Evolutionary conservation across 495 filamentous ascomycete genomes (phyloP).

Genomic region (Aspergillus nidulans): DNA sequence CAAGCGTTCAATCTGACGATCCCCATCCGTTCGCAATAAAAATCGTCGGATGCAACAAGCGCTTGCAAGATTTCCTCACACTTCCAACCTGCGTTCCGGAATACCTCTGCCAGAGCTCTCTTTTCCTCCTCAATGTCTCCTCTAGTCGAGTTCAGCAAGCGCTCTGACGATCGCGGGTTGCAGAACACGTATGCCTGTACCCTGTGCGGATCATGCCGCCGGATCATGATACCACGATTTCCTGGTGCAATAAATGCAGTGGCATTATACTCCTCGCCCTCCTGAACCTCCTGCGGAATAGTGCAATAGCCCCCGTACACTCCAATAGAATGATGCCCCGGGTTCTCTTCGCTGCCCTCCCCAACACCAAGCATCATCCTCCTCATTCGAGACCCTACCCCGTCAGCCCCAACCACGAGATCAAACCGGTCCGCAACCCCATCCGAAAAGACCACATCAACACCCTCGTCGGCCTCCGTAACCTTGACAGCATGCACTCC

Average conservation of each 20-base stretch:
- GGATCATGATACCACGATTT: slow-evolving; percentile 32
- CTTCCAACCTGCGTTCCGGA: slow-evolving; percentile 44
- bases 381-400: slow-evolving; percentile 38
- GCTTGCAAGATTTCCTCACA: slow-evolving; percentile 34
- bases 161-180: slow-evolving; percentile 17
- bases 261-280: background rate
- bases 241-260: slow-evolving; percentile 15
- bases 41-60: slow-evolving; percentile 39
- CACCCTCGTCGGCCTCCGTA: slow-evolving; percentile 11
- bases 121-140: slow-evolving; percentile 29
- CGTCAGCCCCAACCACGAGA: slow-evolving; percentile 49
- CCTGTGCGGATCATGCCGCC: slow-evolving; percentile 30
- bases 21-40: slow-evolving; percentile 39
- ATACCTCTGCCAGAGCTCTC: slow-evolving; percentile 31
- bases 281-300: background rate
- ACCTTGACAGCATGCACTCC: slow-evolving; percentile 15
- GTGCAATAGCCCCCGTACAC: background rate
- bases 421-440: slow-evolving; percentile 36
- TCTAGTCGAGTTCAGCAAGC: slow-evolving; percentile 17
- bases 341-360: background rate
- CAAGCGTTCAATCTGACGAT: slow-evolving; percentile 41
- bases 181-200: slow-evolving; percentile 37
- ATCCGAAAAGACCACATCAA: slow-evolving; percentile 35
- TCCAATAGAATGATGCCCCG: background rate
- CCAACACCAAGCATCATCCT: slow-evolving; percentile 24